These are phyloP conservation scores for Leptographium procerum DNA, from an alignment of 2,329 filamentous ascomycete species.

Conservation along the genomic window DNA sequence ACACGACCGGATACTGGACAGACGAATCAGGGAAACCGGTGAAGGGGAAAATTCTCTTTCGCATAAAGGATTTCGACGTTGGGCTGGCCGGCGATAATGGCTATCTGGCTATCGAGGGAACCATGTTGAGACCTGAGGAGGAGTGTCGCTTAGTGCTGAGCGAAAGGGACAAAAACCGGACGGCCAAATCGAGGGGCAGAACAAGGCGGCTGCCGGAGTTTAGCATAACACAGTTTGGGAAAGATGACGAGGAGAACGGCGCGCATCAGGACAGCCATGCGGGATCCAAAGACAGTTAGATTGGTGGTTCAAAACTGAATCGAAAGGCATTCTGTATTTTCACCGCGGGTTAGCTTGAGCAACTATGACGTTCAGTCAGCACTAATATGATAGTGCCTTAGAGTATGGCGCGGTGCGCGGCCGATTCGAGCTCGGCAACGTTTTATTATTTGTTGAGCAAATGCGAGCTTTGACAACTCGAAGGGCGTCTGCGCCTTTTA, in stretches of 20 bases:
- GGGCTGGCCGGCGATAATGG: constrained; percentile 63
- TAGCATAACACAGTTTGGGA: constrained; percentile 43
- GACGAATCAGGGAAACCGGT: constrained; percentile 60
- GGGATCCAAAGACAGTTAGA: constrained; percentile 15
- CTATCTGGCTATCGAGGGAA: constrained; percentile 78
- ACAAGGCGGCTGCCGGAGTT: constrained; percentile 34
- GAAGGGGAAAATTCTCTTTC: constrained; percentile 60
- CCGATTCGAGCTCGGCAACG: too few species aligned
- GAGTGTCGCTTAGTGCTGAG: constrained; percentile 49
- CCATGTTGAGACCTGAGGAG: constrained; percentile 60
- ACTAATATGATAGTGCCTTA: too few species aligned
- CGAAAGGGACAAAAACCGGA: constrained; percentile 33
- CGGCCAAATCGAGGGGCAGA: constrained; percentile 24
- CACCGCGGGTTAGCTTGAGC: neutral
- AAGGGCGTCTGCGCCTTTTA: too few species aligned
- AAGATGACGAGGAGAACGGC: constrained; percentile 31
- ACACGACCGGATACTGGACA: constrained; percentile 61
- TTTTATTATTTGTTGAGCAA: neutral
- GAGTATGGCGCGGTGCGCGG: too few species aligned
- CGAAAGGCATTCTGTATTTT: neutral
- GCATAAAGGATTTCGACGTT: constrained; percentile 76
- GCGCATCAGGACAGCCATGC: constrained; percentile 22
- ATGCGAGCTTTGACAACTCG: neutral
- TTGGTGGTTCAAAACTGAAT: neutral
- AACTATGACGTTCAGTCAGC: too few species aligned